Conservation (phyloP, 2,329 filamentous ascomycete species). For the Rutstroemia sp. region DNA sequence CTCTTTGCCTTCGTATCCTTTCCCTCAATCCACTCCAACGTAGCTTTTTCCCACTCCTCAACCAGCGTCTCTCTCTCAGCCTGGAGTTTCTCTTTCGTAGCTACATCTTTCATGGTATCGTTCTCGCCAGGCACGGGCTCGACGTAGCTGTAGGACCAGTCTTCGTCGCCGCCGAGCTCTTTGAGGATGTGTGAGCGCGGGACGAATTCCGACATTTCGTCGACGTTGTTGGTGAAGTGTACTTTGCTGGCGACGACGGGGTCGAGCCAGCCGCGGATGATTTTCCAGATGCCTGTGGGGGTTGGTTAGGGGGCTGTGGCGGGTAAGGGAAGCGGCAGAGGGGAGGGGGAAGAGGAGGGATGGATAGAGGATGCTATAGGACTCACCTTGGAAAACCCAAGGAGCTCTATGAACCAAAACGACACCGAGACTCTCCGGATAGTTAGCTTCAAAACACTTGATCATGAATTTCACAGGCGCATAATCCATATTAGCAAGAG, state of each 20-base stretch:
- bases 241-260: conserved; percentile 93
- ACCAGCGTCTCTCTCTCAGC: conserved; percentile 58
- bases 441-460: conserved; percentile 98
- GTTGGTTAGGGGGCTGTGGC: conserved; percentile 9
- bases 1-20: conserved; percentile 49
- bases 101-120: conserved; percentile 58
- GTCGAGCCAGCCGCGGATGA: conserved; percentile 93
- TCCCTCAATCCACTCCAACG: conserved; percentile 63
- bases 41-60: conserved; percentile 65
- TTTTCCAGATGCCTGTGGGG: conserved; percentile 75
- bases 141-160: conserved; percentile 75
- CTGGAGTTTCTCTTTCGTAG: conserved; percentile 55
- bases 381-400: conserved; percentile 86
- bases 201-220: conserved; percentile 75
- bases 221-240: conserved; percentile 77
- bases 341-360: neutral
- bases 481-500: conserved; percentile 97
- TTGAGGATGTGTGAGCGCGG: conserved; percentile 62
- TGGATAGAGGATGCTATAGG: neutral
- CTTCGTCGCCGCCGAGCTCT: conserved; percentile 79
- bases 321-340: neutral
- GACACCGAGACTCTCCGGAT: conserved; percentile 83
- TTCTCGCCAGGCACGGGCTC: conserved; percentile 76
- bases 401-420: conserved; percentile 94
- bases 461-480: conserved; percentile 98